These are phyloP conservation scores for Epichloe sylvatica DNA, from an alignment of 2,329 filamentous ascomycete genomes.

Conservation along the genomic window DNA sequence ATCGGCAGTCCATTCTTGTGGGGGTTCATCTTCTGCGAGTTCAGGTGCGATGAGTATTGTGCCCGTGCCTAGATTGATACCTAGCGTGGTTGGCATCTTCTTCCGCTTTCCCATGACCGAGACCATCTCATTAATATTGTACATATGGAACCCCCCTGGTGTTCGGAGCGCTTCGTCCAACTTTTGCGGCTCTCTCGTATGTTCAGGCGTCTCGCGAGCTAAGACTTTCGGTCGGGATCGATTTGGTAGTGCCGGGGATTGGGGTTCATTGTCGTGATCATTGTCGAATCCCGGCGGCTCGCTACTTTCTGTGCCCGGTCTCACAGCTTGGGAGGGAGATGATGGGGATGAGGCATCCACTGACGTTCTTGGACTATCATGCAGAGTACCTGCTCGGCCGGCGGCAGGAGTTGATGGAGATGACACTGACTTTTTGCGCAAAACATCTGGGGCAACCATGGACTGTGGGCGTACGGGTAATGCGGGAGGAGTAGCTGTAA, in stretches of 20 bases:
- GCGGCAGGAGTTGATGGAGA: conserved; percentile 33
- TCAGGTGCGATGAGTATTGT: conserved; percentile 85
- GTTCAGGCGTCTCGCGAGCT: background rate
- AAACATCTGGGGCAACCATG: conserved; percentile 19
- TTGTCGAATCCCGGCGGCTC: conserved; percentile 18
- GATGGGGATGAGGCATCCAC: conserved; percentile 11
- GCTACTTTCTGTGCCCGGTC: conserved; percentile 13
- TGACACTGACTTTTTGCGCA: conserved; percentile 12
- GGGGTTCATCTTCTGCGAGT: conserved; percentile 65
- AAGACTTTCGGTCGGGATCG: conserved; percentile 14
- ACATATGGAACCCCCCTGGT: conserved; percentile 78
- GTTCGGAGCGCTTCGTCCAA: conserved; percentile 34
- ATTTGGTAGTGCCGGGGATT: conserved; percentile 26
- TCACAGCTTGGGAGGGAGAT: conserved; percentile 15
- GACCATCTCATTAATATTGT: conserved; percentile 95
- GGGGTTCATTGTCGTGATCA: conserved; percentile 18
- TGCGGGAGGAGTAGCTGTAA: conserved; percentile 23
- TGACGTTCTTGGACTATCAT: conserved; percentile 26
- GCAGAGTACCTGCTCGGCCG: conserved; percentile 43
- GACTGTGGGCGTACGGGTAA: conserved; percentile 30
- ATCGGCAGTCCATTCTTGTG: conserved; percentile 87
- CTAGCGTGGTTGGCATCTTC: conserved; percentile 94
- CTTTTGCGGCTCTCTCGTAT: background rate
- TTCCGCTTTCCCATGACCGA: conserved; percentile 94
- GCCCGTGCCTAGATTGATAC: conserved; percentile 81